A percentile compares a stretch with the other conserved stretches of the same genome.
These are phyloP conservation scores for Nakaseomyces kungkrabaensis DNA, from an alignment of 1,139 yeast species.

Conservation along the genomic window DNA sequence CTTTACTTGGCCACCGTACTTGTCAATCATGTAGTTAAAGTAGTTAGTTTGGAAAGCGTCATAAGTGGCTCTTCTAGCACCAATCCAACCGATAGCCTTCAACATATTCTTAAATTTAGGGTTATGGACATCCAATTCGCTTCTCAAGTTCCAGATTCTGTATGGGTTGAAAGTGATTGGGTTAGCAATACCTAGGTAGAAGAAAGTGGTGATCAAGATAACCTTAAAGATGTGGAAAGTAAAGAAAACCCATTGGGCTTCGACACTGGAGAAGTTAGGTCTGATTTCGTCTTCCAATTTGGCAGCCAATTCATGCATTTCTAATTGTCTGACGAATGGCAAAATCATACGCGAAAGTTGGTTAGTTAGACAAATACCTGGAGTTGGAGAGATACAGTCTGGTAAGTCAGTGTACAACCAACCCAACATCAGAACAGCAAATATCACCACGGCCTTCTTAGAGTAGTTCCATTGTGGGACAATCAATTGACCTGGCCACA, in stretches of 20 bases:
- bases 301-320: conserved; percentile 34
- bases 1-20: conserved; percentile 66
- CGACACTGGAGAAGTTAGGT: conserved; percentile 30
- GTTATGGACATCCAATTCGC: conserved; percentile 32
- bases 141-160: conserved; percentile 20
- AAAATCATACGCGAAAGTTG: conserved; percentile 38
- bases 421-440: conserved; percentile 38
- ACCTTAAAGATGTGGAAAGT: conserved; percentile 58
- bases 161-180: conserved; percentile 50
- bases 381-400: conserved; percentile 79
- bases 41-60: conserved; percentile 65
- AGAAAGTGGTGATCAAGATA: conserved; percentile 43
- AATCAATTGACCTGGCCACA: conserved; percentile 87
- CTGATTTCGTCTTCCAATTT: conserved; percentile 41
- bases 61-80: conserved; percentile 62
- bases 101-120: conserved; percentile 32
- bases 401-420: conserved; percentile 96
- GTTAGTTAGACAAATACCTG: conserved; percentile 77
- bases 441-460: conserved; percentile 37
- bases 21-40: conserved; percentile 54
- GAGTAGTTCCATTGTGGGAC: conserved; percentile 70
- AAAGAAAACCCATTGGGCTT: conserved; percentile 62
- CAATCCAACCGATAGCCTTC: conserved; percentile 80
- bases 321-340: conserved; percentile 30
- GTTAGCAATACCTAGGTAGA: conserved; percentile 67